Base-by-base conservation (phyloP, 768 basidiomycete species). In the Pleurotus citrinopileatus region DNA sequence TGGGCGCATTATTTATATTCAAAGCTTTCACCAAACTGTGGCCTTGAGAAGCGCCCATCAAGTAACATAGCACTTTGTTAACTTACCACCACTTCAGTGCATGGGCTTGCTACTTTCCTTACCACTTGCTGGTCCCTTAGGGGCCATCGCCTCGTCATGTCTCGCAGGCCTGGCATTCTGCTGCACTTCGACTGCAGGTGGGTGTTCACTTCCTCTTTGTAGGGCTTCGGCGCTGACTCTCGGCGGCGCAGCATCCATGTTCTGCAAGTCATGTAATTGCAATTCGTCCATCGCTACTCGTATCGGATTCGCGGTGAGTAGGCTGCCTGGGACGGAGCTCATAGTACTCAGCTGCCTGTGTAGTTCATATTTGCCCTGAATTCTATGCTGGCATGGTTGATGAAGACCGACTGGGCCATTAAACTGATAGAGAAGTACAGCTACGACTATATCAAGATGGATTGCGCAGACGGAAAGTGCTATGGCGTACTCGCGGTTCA, bases 221-320 rank as follows among this genome's bases (percentile, higher is more conserved):
- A 53, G 15, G 28, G 19, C 28, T 47, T 19, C 46, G n/a, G 53
- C 56, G 22, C 36, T 54, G 58, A 36, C 56, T 54, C 57, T 40
- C 59, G 42, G 28, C 37, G 50, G 59, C 60, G 62, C 71, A 86
- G 94, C 95, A 3, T 94, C 91, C 29, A 94, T 96, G 83, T 92
- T 97, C 74, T 94, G 87, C 81, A 98, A 97, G 77, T 94, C 91
- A 27, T 99, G 96, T 71, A 98, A 98, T 67, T 99, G 97, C 74
- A 98, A 98, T 67, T 96, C 94, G 7, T 96, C 94, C 0, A 98
- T 99, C 61, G 97, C 97, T 0, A 98, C 95, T 40, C 87, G 95
- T 64, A 87, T 98, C 54, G 95, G 95, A 28, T 97, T 94, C 70
- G 94, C 93, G 13, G 94, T 92, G 66, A 55, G 88, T 68, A 20